These are phyloP conservation scores for Chlamydomonas schloesseri DNA, from an alignment of 139 green algal species.

Conservation along the genomic window DNA sequence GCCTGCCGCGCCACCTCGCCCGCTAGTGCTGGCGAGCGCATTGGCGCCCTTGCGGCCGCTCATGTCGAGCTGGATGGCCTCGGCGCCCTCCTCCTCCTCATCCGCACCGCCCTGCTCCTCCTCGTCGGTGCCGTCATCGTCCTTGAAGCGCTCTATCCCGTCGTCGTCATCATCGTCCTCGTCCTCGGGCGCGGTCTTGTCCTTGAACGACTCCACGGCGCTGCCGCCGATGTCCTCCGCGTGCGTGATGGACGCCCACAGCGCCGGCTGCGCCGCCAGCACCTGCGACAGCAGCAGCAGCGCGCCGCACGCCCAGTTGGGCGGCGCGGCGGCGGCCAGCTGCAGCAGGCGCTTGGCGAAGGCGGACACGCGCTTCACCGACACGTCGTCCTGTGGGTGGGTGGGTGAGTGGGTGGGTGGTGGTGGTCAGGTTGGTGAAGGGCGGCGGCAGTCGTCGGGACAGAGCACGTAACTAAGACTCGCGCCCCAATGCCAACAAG, in stretches of 20 bases:
- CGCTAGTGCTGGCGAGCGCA: conserved; percentile 3
- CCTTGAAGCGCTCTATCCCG: conserved; percentile 17
- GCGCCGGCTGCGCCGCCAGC: conserved; percentile 64
- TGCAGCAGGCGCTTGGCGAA: conserved; percentile 96
- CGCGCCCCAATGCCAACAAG: too few relatives aligned
- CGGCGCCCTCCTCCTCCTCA: conserved; percentile 18
- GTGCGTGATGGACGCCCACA: conserved; percentile 88
- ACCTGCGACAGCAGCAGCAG: conserved; percentile 89
- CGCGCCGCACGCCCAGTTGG: conserved; percentile 88
- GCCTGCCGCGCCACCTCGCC: neutral
- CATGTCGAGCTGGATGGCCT: too few relatives aligned
- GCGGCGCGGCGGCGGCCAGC: conserved; percentile 72
- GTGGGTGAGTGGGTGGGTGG: neutral
- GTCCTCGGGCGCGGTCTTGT: conserved; percentile 41
- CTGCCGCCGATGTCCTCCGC: conserved; percentile 75
- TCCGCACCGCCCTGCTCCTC: neutral
- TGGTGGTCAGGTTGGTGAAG: neutral
- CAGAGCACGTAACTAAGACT: too few relatives aligned
- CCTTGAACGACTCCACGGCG: conserved; percentile 73
- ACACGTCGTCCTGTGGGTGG: conserved; percentile 73
- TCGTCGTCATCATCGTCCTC: conserved; percentile 15
- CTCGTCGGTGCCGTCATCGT: neutral
- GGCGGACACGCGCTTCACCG: conserved; percentile 75
- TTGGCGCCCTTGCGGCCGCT: neutral
- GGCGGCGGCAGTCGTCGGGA: too few relatives aligned